Percentiles rank a stretch among this genome's conserved stretches.
These are phyloP conservation scores for Boletus speciosus DNA, from an alignment of 768 basidiomycete genomes.

Conservation along the genomic window DNA sequence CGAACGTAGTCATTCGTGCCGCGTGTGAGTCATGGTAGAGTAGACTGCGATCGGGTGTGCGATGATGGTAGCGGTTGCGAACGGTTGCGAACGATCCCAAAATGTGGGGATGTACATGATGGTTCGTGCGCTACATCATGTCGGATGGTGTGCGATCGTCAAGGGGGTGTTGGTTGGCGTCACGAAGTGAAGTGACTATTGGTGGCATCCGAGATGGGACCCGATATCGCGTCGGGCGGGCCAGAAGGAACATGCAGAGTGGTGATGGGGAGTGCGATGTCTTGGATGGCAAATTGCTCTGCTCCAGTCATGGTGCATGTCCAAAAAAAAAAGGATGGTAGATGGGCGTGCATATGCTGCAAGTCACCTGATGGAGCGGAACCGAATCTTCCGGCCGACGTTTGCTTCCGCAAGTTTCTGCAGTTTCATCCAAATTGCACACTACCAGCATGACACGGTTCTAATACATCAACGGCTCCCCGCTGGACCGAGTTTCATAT, in stretches of 20 bases:
- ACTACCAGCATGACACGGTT: too few species aligned
- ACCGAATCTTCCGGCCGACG: background rate
- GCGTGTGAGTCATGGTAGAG: slow-evolving; percentile 1
- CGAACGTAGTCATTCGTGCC: background rate
- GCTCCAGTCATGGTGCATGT: background rate
- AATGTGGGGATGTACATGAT: too few species aligned
- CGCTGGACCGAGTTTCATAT: too few species aligned
- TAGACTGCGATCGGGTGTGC: background rate
- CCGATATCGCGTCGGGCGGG: background rate
- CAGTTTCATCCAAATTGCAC: too few species aligned
- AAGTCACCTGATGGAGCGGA: background rate
- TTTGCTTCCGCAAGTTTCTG: too few species aligned
- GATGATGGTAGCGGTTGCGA: background rate
- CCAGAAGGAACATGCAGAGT: background rate
- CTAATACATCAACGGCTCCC: too few species aligned
- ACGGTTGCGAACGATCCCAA: background rate
- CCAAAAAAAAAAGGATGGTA: too few species aligned
- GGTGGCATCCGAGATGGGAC: background rate
- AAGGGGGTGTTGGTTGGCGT: background rate
- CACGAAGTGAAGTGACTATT: background rate
- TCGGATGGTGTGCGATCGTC: background rate
- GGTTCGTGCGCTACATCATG: background rate
- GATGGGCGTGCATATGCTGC: too few species aligned
- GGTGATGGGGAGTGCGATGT: background rate
- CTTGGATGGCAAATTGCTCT: background rate